phyloP scores from a whole-genome alignment of 441 rosid species.

The Pelargonium myrrhifolium region DNA sequence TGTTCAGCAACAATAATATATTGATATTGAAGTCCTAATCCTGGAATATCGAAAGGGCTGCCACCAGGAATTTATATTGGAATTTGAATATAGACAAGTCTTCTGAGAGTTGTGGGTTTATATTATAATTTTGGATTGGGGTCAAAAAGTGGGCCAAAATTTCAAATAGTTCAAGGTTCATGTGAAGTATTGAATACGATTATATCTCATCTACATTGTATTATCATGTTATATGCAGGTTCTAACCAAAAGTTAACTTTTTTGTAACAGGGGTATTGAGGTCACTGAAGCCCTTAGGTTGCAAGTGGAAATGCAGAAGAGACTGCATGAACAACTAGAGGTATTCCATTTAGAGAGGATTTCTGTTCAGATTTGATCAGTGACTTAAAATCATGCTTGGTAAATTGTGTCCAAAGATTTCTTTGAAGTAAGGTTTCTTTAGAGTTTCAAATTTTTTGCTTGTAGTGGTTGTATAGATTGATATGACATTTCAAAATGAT shows the following conservation, averaged over 20 bases:
- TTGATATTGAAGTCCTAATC: background rate
- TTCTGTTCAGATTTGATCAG: background rate
- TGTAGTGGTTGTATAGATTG: background rate
- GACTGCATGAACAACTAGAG: constrained; percentile 91
- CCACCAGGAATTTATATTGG: background rate
- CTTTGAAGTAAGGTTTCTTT: background rate
- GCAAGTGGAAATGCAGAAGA: constrained; percentile 95
- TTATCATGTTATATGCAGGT: background rate
- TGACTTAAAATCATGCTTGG: background rate
- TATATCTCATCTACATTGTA: constrained; percentile 5
- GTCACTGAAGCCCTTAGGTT: constrained; percentile 80
- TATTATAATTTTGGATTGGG: background rate
- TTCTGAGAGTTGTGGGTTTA: background rate
- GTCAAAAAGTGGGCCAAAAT: background rate
- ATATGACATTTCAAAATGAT: background rate
- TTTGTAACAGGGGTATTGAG: constrained; percentile 53
- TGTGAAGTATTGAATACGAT: constrained; percentile 3
- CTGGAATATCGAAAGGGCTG: background rate
- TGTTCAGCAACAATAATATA: too few relatives aligned
- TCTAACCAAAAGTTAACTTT: background rate
- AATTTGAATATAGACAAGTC: background rate
- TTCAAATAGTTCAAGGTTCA: constrained; percentile 11
- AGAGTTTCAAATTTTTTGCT: background rate
- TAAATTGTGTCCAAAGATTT: background rate
- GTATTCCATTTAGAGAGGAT: constrained; percentile 27